Conservation (phyloP, 345 rosid genomes). For the Acer campestre region DNA sequence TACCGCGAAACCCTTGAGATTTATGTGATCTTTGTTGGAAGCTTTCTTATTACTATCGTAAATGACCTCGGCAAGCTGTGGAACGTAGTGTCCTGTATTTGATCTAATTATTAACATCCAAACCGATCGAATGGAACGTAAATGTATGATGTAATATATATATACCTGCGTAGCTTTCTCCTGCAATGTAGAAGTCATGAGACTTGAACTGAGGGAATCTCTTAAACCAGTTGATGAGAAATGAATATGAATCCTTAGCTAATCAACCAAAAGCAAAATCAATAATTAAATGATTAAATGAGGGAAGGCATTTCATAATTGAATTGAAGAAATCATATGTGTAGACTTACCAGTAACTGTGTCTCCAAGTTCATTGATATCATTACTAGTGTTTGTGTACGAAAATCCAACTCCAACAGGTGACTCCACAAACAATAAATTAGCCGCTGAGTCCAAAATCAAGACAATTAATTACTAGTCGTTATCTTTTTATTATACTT, state of each 20-base stretch:
- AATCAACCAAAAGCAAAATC: neutral
- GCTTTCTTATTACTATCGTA: slow-evolving; percentile 50
- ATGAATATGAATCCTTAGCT: slow-evolving; percentile 59
- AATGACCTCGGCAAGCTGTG: slow-evolving; percentile 72
- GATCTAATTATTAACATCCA: neutral
- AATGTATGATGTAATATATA: no score
- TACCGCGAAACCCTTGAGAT: slow-evolving; percentile 75
- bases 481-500: no score
- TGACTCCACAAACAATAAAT: slow-evolving; percentile 64
- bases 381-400: slow-evolving; percentile 50
- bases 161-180: slow-evolving; percentile 78
- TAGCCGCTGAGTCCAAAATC: slow-evolving; percentile 44
- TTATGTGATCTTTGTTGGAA: slow-evolving; percentile 48
- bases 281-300: neutral
- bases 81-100: slow-evolving; percentile 74
- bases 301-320: neutral
- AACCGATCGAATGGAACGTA: no score
- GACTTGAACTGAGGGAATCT: slow-evolving; percentile 70
- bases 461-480: neutral
- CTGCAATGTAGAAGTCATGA: slow-evolving; percentile 60
- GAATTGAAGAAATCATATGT: no score
- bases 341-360: slow-evolving; percentile 36
- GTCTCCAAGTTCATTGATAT: slow-evolving; percentile 59
- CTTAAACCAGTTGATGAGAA: slow-evolving; percentile 66
- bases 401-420: slow-evolving; percentile 76